A percentile compares a stretch with the other conserved stretches of the same genome.
Conservation (phyloP, 352 stramenopile species). For the Globisporangium paroecandrum region DNA sequence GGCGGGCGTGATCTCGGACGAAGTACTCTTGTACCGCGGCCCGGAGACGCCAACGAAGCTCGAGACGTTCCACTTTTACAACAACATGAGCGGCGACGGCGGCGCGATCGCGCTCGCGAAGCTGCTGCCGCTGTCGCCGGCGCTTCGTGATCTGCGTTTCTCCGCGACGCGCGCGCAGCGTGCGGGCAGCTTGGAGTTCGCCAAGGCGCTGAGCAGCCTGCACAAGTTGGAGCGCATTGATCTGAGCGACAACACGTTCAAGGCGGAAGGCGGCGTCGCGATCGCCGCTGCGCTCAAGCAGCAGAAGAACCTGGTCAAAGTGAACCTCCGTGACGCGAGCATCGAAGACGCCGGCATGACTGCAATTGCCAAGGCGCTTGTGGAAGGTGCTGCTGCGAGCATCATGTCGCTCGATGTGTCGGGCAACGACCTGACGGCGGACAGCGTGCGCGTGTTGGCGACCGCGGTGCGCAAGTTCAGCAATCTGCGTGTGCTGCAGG, state of each 20-base stretch:
- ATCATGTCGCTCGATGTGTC: constrained; percentile 90
- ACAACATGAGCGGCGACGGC: constrained; percentile 96
- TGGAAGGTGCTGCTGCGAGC: constrained; percentile 23
- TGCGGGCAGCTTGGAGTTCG: constrained; percentile 86
- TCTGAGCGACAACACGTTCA: constrained; percentile 94
- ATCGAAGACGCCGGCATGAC: constrained; percentile 89
- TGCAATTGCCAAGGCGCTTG: constrained; percentile 77
- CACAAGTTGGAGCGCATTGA: constrained; percentile 84
- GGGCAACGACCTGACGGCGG: constrained; percentile 88
- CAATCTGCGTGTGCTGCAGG: constrained; percentile 77
- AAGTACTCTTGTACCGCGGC: constrained; percentile 84
- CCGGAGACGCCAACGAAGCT: constrained; percentile 73
- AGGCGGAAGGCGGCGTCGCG: constrained; percentile 72
- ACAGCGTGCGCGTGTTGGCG: constrained; percentile 54
- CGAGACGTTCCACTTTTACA: constrained; percentile 95
- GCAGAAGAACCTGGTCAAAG: constrained; percentile 68
- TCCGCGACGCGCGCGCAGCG: constrained; percentile 89
- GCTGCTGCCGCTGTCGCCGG: constrained; percentile 83
- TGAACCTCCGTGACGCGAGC: constrained; percentile 90
- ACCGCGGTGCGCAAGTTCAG: constrained; percentile 35
- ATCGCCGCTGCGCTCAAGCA: constrained; percentile 80
- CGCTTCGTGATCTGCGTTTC: constrained; percentile 90
- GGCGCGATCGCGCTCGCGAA: constrained; percentile 84
- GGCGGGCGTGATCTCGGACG: constrained; percentile 82
- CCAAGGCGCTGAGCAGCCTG: constrained; percentile 68